A percentile compares a stretch with the other conserved stretches of the same genome.
Evolutionary conservation across 106 monocot species (phyloP).

Genomic region (Allium sativum): DNA sequence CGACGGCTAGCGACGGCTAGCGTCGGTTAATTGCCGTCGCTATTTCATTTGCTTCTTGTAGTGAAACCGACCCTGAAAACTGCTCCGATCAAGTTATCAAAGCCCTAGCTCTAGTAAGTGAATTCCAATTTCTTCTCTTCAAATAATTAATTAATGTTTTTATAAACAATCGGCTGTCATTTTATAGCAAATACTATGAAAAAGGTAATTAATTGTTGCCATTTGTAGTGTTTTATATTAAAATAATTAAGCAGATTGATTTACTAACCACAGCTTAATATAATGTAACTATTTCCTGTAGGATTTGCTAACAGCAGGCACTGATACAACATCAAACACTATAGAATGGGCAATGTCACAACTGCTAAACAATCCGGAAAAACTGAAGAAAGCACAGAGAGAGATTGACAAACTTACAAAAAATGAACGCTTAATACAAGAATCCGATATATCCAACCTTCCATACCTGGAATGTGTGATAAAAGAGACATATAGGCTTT

Average conservation of each 20-base stretch:
- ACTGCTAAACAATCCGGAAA: slow-evolving; percentile 23
- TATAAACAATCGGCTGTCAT: too few species aligned
- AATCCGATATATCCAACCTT: slow-evolving; percentile 22
- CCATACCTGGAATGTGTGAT: slow-evolving; percentile 18
- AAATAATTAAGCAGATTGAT: not conserved
- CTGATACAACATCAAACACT: slow-evolving; percentile 10
- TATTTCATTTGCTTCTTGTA: too few species aligned
- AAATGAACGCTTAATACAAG: slow-evolving; percentile 4
- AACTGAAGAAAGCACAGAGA: not conserved
- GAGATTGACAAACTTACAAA: slow-evolving; percentile 19
- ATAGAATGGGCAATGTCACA: slow-evolving; percentile 34
- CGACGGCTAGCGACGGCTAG: too few species aligned
- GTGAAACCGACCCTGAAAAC: slow-evolving; percentile 11
- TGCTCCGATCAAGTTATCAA: slow-evolving; percentile 24
- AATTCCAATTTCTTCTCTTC: not conserved
- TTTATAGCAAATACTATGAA: not conserved
- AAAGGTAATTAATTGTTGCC: not conserved
- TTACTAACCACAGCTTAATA: not conserved
- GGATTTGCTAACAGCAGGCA: slow-evolving; percentile 6
- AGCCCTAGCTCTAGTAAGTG: slow-evolving; percentile 12
- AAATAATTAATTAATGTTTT: not conserved
- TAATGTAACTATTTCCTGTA: too few species aligned
- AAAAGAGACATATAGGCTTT: slow-evolving; percentile 27
- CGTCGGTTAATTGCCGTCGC: too few species aligned
- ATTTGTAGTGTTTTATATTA: not conserved